Conservation (phyloP, 2,329 filamentous ascomycete genomes). For the Gyromitra esculenta region DNA sequence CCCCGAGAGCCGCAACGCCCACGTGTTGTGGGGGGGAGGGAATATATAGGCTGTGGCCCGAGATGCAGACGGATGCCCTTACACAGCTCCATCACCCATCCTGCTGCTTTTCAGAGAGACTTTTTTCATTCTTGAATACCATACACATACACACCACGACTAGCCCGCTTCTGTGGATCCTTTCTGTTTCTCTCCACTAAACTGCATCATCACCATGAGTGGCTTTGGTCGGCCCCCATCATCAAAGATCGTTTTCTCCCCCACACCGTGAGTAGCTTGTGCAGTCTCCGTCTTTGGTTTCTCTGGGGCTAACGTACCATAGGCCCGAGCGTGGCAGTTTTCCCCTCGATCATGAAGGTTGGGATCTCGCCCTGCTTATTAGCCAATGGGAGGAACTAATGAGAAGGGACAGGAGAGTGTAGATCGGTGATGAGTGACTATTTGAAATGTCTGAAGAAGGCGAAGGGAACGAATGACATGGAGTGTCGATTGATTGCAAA, state of each 20-base stretch:
- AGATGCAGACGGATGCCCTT: neutral
- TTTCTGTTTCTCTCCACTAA: neutral
- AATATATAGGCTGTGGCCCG: neutral
- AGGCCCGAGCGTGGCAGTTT: slow-evolving; percentile 93
- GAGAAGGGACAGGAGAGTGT: slow-evolving; percentile 76
- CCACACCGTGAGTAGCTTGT: slow-evolving; percentile 54
- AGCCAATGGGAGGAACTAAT: slow-evolving; percentile 23
- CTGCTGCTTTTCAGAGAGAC: neutral
- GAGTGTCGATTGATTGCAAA: slow-evolving; percentile 88
- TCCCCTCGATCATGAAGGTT: slow-evolving; percentile 91
- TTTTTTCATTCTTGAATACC: slow-evolving; percentile 7
- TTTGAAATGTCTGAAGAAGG: slow-evolving; percentile 84
- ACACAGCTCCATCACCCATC: neutral
- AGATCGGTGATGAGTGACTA: slow-evolving; percentile 87
- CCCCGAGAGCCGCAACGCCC: slow-evolving; percentile 1
- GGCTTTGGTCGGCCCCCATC: slow-evolving; percentile 57
- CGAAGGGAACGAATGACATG: slow-evolving; percentile 83
- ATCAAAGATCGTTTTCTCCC: slow-evolving; percentile 56
- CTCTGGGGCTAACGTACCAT: slow-evolving; percentile 52
- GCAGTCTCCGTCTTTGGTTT: neutral
- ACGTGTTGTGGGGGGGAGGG: neutral
- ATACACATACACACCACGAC: no score
- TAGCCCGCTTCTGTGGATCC: no score
- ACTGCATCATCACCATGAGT: slow-evolving; percentile 43
- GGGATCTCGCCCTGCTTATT: slow-evolving; percentile 31